These are phyloP conservation scores for Sporothrix mexicana DNA, from an alignment of 2,329 filamentous ascomycete species.

Conservation along the genomic window DNA sequence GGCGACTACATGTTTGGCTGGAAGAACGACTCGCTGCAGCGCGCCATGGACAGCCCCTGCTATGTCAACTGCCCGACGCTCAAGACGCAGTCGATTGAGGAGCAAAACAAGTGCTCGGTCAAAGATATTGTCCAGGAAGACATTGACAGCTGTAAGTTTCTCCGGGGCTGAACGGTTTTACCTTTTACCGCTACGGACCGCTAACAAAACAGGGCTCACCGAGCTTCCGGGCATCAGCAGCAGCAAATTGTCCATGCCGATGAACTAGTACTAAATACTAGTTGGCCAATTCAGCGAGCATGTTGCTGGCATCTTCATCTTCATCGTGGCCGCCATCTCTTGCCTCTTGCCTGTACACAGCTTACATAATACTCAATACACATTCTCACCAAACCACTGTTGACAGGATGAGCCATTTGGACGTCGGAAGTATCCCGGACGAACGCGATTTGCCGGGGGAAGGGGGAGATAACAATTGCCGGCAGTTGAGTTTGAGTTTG, in stretches of 20 bases:
- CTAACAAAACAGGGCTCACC: conserved; percentile 12
- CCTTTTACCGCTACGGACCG: too few relatives aligned
- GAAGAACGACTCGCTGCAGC: conserved; percentile 44
- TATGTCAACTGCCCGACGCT: conserved; percentile 36
- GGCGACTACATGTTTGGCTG: conserved; percentile 46
- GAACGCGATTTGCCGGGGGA: not conserved
- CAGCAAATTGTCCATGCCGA: conserved; percentile 7
- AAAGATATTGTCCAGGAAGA: conserved; percentile 42
- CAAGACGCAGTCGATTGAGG: conserved; percentile 43
- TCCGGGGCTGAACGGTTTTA: too few relatives aligned
- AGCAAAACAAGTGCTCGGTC: conserved; percentile 43
- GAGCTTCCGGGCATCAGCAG: not conserved
- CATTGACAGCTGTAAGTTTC: conserved; percentile 43
- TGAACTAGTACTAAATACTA: not conserved
- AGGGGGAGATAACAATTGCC: not conserved
- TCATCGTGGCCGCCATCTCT: not conserved
- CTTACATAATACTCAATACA: not conserved
- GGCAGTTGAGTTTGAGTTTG: not conserved
- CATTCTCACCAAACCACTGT: not conserved
- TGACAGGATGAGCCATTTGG: not conserved
- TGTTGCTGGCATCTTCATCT: not conserved
- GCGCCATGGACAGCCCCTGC: conserved; percentile 29
- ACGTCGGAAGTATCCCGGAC: not conserved
- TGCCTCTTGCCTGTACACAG: not conserved
- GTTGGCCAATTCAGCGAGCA: too few relatives aligned